phyloP scores from a whole-genome alignment of 2,329 filamentous ascomycete genomes.

The Neocatenulostroma microsporum region DNA sequence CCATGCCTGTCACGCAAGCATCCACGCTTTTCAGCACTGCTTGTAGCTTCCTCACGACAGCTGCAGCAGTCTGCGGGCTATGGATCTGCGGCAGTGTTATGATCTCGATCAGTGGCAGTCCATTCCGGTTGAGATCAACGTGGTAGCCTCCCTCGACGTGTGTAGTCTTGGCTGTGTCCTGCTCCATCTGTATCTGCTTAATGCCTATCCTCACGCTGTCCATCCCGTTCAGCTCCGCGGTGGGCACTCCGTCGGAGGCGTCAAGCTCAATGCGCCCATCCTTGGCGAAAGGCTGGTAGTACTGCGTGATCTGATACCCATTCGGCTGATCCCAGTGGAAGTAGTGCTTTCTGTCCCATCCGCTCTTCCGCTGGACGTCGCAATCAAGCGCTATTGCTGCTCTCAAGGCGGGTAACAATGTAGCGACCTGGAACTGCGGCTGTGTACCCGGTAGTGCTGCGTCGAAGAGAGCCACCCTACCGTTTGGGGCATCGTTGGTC shows the following conservation, averaged over 20 bases:
- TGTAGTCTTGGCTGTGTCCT: constrained; percentile 92
- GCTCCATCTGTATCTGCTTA: constrained; percentile 92
- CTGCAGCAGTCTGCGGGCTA: constrained; percentile 76
- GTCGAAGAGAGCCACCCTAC: constrained; percentile 84
- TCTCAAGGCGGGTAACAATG: constrained; percentile 79
- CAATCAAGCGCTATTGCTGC: constrained; percentile 81
- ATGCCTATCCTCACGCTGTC: constrained; percentile 69
- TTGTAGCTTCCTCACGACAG: constrained; percentile 84
- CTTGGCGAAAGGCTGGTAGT: constrained; percentile 63
- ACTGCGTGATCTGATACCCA: constrained; percentile 97
- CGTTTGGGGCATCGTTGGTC: constrained; percentile 45
- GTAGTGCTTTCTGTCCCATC: constrained; percentile 95
- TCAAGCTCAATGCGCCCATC: constrained; percentile 66
- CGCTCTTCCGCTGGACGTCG: constrained; percentile 64
- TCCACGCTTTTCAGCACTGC: constrained; percentile 69
- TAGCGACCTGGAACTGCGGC: constrained; percentile 73
- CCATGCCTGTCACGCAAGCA: constrained; percentile 86
- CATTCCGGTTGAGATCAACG: constrained; percentile 90
- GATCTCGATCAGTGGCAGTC: constrained; percentile 85
- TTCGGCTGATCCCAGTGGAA: constrained; percentile 98
- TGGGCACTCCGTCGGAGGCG: constrained; percentile 67
- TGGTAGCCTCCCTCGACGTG: constrained; percentile 68
- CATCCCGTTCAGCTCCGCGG: constrained; percentile 59
- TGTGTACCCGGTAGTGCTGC: constrained; percentile 82
- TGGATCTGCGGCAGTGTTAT: constrained; percentile 88